Percentiles rank a stretch among this genome's conserved stretches.
Conservation (phyloP, 768 basidiomycete genomes). For the Mycena haematopus region DNA sequence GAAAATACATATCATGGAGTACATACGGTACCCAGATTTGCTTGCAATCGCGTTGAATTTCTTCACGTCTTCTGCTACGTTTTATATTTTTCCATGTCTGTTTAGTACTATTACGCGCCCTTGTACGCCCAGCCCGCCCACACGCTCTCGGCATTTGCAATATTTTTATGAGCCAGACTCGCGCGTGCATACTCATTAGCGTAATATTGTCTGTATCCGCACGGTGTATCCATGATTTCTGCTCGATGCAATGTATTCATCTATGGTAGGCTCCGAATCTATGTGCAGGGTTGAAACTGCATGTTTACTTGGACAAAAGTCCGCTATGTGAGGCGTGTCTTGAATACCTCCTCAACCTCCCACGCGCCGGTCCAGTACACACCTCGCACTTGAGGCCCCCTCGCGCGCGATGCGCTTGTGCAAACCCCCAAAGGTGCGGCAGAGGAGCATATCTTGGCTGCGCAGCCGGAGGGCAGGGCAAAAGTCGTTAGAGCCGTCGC, state of each 20-base stretch:
- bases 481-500: conserved; percentile 95
- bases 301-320: not conserved
- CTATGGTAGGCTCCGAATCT: conserved; percentile 1
- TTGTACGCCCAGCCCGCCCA: conserved; percentile 7
- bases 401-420: conserved; percentile 80
- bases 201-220: conserved; percentile 7
- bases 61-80: conserved; percentile 2
- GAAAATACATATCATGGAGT: conserved; percentile 27
- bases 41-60: conserved; percentile 23
- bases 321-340: conserved; percentile 38
- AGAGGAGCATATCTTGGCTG: conserved; percentile 86
- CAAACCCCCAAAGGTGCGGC: conserved; percentile 79
- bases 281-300: not conserved
- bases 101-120: conserved; percentile 16
- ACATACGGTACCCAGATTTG: conserved; percentile 16
- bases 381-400: conserved; percentile 80
- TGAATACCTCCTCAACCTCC: conserved; percentile 91
- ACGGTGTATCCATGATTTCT: conserved; percentile 19
- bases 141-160: conserved; percentile 12
- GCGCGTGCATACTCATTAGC: conserved; percentile 1
- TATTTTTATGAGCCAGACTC: conserved; percentile 26
- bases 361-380: conserved; percentile 93
- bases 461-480: conserved; percentile 87
- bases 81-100: conserved; percentile 14
- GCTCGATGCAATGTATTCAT: conserved; percentile 22